Percentiles rank a stretch among this genome's conserved stretches.
phyloP scores from a whole-genome alignment of 179 eudicot species.

The Silene noctiflora region DNA sequence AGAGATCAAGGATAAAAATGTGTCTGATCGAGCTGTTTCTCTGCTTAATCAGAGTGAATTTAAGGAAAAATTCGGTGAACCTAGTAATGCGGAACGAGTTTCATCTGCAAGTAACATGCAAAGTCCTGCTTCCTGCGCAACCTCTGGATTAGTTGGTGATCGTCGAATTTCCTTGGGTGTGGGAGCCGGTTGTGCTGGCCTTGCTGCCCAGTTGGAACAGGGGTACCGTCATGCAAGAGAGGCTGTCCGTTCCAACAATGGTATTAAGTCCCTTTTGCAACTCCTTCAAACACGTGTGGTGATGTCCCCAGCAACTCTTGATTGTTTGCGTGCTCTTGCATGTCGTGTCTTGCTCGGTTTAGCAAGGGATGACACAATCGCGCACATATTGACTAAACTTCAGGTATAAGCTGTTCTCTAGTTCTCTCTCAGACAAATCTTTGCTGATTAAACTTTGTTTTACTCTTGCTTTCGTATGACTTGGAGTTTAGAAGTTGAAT shows the following conservation, averaged over 20 bases:
- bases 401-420: slow-evolving; percentile 45
- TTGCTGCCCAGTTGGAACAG: slow-evolving; percentile 95
- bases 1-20: slow-evolving; percentile 49
- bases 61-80: slow-evolving; percentile 60
- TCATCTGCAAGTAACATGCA: slow-evolving; percentile 37
- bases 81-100: slow-evolving; percentile 54
- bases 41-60: slow-evolving; percentile 50
- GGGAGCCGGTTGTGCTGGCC: slow-evolving; percentile 93
- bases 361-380: slow-evolving; percentile 94
- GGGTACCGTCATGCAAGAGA: slow-evolving; percentile 95
- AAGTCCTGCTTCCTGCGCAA: slow-evolving; percentile 41
- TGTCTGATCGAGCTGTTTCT: slow-evolving; percentile 43
- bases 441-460: slow-evolving; percentile 1
- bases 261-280: slow-evolving; percentile 90
- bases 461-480: neutral
- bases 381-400: slow-evolving; percentile 93
- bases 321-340: slow-evolving; percentile 95
- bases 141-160: slow-evolving; percentile 92
- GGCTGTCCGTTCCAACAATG: slow-evolving; percentile 94
- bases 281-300: slow-evolving; percentile 87
- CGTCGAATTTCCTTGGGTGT: slow-evolving; percentile 88
- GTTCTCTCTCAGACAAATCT: neutral
- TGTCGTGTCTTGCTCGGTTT: slow-evolving; percentile 96
- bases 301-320: slow-evolving; percentile 75
- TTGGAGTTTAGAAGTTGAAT: neutral